Evolutionary conservation across 371 early-diverging fungal species (phyloP), one percentile per base, ranked within the genome.

Genomic region (Neoconidiobolus thromboides): DNA sequence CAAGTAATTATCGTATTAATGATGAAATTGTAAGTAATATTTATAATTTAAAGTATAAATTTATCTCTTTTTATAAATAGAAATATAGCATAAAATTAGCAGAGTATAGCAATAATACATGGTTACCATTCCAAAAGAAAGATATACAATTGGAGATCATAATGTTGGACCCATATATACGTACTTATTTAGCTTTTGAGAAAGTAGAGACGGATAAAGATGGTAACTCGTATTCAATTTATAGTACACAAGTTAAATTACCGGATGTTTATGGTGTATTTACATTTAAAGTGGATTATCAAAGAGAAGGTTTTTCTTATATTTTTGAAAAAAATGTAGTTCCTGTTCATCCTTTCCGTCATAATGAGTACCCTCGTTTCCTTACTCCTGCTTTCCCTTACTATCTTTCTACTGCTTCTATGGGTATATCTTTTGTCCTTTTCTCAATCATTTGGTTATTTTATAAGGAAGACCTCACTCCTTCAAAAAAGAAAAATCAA

Each of bases 251-350:
- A 43, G 61, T 95, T 48, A 74, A 72, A 48, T 74, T 96, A 42
- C 98, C 98, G 43, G 96, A 96, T 67, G 83, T 83, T 26, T 90
- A 93, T 69, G 98, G 98, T 62, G 93, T 94, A 9, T 97, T 87
- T 71, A 95, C 93, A 4, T 85, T 96, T 70, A 81, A 80, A 54
- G 86, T 94, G 53, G 86, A 90, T 65, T 94, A 94, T 72, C 85
- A 87, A 67, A 80, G 89, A 49, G 72, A 81, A 3, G 96, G 96
- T 1, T 69, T 76, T 51, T 74, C 85, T 7, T 86, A 78, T 62
- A 62, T 96, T 38, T 71, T 74, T 55, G 80, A 80, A 1, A 71
- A 73, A 54, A 88, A 89, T 55, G 82, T 82, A 4, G 82, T 96
- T 1, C 83, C 86, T 41, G 80, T 96, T 60, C 77, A 86, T 54